phyloP scores from a whole-genome alignment of 768 basidiomycete genomes.

The Polyporus arcularius region DNA sequence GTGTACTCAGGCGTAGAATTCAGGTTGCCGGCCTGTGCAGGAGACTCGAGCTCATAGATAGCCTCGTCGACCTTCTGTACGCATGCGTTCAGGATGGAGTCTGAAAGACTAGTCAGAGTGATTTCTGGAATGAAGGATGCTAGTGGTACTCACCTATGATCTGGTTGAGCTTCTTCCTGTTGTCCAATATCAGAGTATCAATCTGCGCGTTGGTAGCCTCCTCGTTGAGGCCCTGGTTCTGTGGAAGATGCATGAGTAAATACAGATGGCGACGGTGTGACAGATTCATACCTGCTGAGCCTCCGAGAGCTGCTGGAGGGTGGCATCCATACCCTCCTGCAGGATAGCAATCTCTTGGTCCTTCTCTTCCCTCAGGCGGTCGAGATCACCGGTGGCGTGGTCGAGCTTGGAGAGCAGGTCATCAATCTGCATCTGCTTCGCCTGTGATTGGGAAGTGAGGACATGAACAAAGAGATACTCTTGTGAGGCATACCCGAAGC shows the following conservation, averaged over 20 bases:
- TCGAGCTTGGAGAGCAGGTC: slow-evolving; percentile 85
- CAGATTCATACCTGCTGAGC: slow-evolving; percentile 67
- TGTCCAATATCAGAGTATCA: slow-evolving; percentile 93
- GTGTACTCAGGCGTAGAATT: slow-evolving; percentile 99
- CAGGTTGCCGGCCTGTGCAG: slow-evolving; percentile 89
- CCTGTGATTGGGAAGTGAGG: slow-evolving; percentile 42
- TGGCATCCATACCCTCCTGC: slow-evolving; percentile 93
- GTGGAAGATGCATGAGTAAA: slow-evolving; percentile 16
- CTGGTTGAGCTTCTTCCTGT: slow-evolving; percentile 95
- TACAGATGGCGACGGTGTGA: neutral
- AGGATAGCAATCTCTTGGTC: slow-evolving; percentile 95
- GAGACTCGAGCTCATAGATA: slow-evolving; percentile 97
- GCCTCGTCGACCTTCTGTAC: slow-evolving; percentile 97
- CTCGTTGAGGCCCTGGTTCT: slow-evolving; percentile 84
- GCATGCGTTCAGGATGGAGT: slow-evolving; percentile 95
- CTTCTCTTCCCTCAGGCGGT: slow-evolving; percentile 89
- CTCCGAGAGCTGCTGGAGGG: slow-evolving; percentile 84
- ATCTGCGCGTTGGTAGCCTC: slow-evolving; percentile 96
- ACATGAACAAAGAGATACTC: neutral
- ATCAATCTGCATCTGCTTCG: slow-evolving; percentile 97
- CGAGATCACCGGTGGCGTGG: slow-evolving; percentile 70
- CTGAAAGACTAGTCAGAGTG: slow-evolving; percentile 42
- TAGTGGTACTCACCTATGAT: slow-evolving; percentile 74
- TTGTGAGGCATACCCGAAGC: slow-evolving; percentile 61
- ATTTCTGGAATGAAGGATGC: slow-evolving; percentile 5